Percentiles rank a stretch among this genome's conserved stretches.
Evolutionary conservation across 1,139 yeast species (phyloP).

Genomic region (Blastobotrys raffinosifermentans): DNA sequence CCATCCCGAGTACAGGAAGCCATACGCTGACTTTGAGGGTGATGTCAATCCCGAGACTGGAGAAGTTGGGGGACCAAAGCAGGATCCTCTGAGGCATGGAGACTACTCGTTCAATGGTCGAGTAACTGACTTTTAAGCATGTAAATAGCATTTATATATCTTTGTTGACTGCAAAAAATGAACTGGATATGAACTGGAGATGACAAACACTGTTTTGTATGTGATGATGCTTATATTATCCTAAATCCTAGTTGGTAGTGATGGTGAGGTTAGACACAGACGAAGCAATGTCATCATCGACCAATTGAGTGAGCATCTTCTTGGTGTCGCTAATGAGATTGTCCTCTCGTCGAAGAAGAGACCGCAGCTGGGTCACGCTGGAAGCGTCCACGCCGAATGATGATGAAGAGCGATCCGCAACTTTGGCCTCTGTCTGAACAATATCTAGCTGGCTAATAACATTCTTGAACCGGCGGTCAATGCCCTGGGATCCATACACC

Average conservation of each 20-base stretch:
- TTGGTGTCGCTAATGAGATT: slow-evolving; percentile 14
- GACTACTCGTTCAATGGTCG: slow-evolving; percentile 96
- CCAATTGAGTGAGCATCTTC: slow-evolving; percentile 8
- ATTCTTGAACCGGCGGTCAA: slow-evolving; percentile 20
- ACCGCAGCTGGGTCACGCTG: slow-evolving; percentile 11
- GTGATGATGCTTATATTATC: neutral
- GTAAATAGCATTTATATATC: neutral
- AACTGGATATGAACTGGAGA: neutral
- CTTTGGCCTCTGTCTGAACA: slow-evolving; percentile 4
- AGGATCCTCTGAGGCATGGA: slow-evolving; percentile 87
- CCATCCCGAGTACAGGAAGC: slow-evolving; percentile 65
- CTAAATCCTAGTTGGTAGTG: neutral
- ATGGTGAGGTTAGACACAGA: slow-evolving; percentile 4
- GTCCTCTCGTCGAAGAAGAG: slow-evolving; percentile 13
- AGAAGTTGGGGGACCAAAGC: slow-evolving; percentile 97
- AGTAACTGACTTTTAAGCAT: slow-evolving; percentile 75
- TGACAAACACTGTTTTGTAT: neutral
- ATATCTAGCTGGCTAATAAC: slow-evolving; percentile 13
- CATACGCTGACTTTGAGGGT: slow-evolving; percentile 94
- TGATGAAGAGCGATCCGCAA: no score
- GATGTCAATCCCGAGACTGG: slow-evolving; percentile 90
- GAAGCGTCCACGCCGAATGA: slow-evolving; percentile 6
- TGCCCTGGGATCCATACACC: slow-evolving; percentile 17
- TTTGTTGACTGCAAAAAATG: neutral
- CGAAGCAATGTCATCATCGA: slow-evolving; percentile 6